Base-by-base conservation (phyloP, 108 stramenopile genomes). In the Phaeodactylum tricornutum region DNA sequence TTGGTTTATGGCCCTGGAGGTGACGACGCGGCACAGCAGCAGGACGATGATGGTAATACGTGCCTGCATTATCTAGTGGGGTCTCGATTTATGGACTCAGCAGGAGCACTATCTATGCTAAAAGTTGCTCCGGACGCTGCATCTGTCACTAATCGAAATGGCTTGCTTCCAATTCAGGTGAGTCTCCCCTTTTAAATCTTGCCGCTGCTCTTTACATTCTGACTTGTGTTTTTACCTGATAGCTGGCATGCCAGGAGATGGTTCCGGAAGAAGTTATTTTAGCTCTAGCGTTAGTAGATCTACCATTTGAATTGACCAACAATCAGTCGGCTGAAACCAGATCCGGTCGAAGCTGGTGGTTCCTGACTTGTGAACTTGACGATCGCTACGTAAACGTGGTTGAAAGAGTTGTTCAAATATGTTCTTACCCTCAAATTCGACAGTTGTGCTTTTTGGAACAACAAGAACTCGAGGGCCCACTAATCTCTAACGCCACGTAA, bases 301-400 rank as follows among this genome's bases (percentile, higher is more conserved):
- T 85, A 0, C 89, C 84, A 0, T 66, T 91, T 50, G 77, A 81
- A 40, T 62, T 86, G 30, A 74, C 77, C 37, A 62, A 72, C 15
- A 65, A 60, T 36, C 63, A 78, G 17, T 61, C 29, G 8, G 51
- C 60, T 7, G 64, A 64, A 47, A 48, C 67, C 15, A 47, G 70
- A 2, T 49, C 67, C 32, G 72, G 69, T 16, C 68, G 59, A 44
- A 86, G 84, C 61, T 91, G 89, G 89, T 78, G 68, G 66, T 87
- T 79, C 50, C 48, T 91, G 29, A 55, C 71, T 20, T 81, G 84
- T 56, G 89, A 91, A 36, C 74, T 79, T 25, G 75, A 84, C 45
- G 89, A 91, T 51, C 47, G 56, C 42, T 74, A 71, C 45, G 63
- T 72, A 15, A 58, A 72, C 25, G 54, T 91, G 34, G 82, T 91